Percentiles rank a stretch among this genome's conserved stretches.
Evolutionary conservation across 805 yeast genomes (phyloP).

Genomic region (Starmerella potacharoeniae): DNA sequence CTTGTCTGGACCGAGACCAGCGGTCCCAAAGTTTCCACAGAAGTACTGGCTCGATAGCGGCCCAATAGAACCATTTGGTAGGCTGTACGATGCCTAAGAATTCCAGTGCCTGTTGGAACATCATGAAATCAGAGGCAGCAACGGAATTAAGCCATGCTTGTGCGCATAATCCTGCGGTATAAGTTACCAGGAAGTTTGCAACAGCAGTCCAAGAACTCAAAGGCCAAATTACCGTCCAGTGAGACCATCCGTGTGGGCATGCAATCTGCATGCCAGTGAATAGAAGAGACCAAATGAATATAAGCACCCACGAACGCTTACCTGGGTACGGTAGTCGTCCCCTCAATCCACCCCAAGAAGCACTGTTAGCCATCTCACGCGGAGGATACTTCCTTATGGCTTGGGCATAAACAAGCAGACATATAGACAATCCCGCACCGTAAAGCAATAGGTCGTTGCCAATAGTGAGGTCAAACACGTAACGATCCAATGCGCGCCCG

Average conservation of each 20-base stretch:
- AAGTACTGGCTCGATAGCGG: not conserved
- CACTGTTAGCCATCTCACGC: slow-evolving; percentile 1
- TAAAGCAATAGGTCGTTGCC: slow-evolving; percentile 12
- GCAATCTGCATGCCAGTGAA: not conserved
- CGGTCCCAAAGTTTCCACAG: not conserved
- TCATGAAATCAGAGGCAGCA: slow-evolving; percentile 4
- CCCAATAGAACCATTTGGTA: not conserved
- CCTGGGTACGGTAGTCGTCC: slow-evolving; percentile 4
- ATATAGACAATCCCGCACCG: slow-evolving; percentile 5
- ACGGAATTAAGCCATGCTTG: not conserved
- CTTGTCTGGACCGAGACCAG: not conserved
- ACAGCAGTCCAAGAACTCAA: not conserved
- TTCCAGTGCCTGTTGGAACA: slow-evolving; percentile 3
- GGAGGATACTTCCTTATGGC: slow-evolving; percentile 1
- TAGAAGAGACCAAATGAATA: not conserved
- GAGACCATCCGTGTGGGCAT: not conserved
- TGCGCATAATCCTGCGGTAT: not conserved
- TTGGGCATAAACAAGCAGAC: slow-evolving; percentile 9
- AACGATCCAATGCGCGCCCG: slow-evolving; percentile 13
- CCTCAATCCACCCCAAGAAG: not conserved
- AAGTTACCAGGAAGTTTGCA: not conserved
- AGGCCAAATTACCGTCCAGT: not conserved
- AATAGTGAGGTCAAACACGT: not conserved
- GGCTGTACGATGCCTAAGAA: not conserved
- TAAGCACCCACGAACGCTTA: not conserved